Base-by-base conservation (phyloP, 768 basidiomycete genomes). In the Omphalotus guepiniiformis region DNA sequence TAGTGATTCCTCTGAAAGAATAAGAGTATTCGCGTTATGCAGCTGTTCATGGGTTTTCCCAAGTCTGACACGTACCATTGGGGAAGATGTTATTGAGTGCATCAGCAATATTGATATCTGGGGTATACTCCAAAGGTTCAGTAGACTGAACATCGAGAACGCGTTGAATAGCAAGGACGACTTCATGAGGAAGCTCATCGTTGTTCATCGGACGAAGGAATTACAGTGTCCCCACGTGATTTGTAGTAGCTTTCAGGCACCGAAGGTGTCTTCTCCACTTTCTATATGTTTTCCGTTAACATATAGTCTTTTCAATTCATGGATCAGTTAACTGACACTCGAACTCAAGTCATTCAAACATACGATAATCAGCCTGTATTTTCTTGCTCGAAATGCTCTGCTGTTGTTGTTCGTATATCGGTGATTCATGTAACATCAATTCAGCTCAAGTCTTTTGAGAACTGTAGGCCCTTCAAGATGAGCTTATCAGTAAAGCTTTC, bases 401-500 rank as follows among this genome's bases (percentile, higher is more conserved):
- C 82, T 15, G 77, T 81, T 13, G 78, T 91, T 42, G 88, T 88
- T 44, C 44, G 84, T 66, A 29, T 3, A 7, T 39, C 7, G 13
- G 16, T 6, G 2, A 6, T 1, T 1, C 9, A 44, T 15, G 6
- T 37, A 35, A 12, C 39, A 38, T 15, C 23, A 43, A 51, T n/a
- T n/a, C n/a, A n/a, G 25, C 23, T 42, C 21, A 16, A 25, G n/a
- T n/a, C n/a, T 40, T 53, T 32, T 36, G 25, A 12, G 19, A 42
- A 39, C 41, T 46, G 52, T 49, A 90, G 88, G 78, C 83, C 18
- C 71, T 92, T 13, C 88, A 91, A 62, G 89, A 92, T 53, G 88
- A 91, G 55, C 64, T 90, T 18, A 88, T 92, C 51, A 88, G 85
- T 69, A 92, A 91, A 59, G 70, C 86, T 0, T 92, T 92, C 67